Percentiles rank a stretch among this genome's conserved stretches.
Evolutionary conservation across 345 rosid genomes (phyloP).

Genomic region (Erucastrum elatum): DNA sequence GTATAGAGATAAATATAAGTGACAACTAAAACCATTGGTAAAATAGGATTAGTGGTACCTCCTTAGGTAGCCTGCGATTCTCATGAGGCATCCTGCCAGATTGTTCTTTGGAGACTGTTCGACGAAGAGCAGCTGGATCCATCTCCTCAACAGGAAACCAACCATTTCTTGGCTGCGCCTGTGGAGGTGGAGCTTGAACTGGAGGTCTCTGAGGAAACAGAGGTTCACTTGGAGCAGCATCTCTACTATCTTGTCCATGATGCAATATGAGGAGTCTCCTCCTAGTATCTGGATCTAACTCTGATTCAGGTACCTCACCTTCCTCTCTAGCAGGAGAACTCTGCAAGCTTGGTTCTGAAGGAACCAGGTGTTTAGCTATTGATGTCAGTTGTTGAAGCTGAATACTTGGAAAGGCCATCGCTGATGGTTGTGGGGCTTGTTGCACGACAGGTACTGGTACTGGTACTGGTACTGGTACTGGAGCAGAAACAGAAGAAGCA

Average conservation of each 20-base stretch:
- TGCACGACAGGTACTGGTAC: conserved; percentile 40
- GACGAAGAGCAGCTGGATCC: conserved; percentile 64
- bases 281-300: conserved; percentile 96
- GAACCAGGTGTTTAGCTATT: conserved; percentile 58
- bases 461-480: conserved; percentile 46
- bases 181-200: conserved; percentile 63
- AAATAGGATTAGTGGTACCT: conserved; percentile 41
- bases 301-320: conserved; percentile 99
- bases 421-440: conserved; percentile 51
- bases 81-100: conserved; percentile 74
- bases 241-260: conserved; percentile 94
- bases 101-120: conserved; percentile 61
- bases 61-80: conserved; percentile 67
- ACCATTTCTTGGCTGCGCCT: conserved; percentile 12
- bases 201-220: conserved; percentile 69
- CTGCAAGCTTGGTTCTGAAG: conserved; percentile 74
- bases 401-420: conserved; percentile 49
- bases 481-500: conserved; percentile 48
- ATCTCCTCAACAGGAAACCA: conserved; percentile 89
- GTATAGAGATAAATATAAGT: not conserved
- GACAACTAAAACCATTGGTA: not conserved
- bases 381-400: conserved; percentile 59
- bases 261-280: conserved; percentile 97
- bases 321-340: conserved; percentile 98
- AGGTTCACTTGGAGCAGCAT: conserved; percentile 62